phyloP scores from a whole-genome alignment of 495 filamentous ascomycete species.

The Penicillium canescens region DNA sequence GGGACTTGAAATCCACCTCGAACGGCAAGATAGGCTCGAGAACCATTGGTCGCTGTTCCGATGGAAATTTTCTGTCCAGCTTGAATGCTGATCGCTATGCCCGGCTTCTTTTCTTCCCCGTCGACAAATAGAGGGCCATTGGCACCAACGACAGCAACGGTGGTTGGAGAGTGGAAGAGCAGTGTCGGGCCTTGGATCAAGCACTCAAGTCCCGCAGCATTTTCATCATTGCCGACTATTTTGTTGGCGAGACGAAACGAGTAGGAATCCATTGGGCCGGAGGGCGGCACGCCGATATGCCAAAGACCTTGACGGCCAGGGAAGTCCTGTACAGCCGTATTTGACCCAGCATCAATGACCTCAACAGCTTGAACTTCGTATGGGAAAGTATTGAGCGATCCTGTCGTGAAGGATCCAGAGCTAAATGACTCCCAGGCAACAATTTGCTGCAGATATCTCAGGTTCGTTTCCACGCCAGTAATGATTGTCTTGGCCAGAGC shows the following conservation, averaged over 20 bases:
- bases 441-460: too few relatives aligned
- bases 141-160: slow-evolving; percentile 4
- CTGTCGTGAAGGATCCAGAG: slow-evolving; percentile 6
- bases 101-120: not conserved
- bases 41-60: slow-evolving; percentile 2
- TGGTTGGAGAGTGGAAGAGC: slow-evolving; percentile 2
- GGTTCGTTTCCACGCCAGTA: too few relatives aligned
- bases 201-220: slow-evolving; percentile 7
- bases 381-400: slow-evolving; percentile 1
- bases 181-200: slow-evolving; percentile 3
- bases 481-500: too few relatives aligned
- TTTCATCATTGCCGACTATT: slow-evolving; percentile 7
- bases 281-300: slow-evolving; percentile 10
- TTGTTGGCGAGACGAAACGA: slow-evolving; percentile 9
- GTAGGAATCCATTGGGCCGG: slow-evolving; percentile 8
- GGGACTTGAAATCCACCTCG: slow-evolving; percentile 6
- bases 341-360: slow-evolving; percentile 6
- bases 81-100: not conserved
- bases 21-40: slow-evolving; percentile 7
- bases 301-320: slow-evolving; percentile 9
- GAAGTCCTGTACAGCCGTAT: slow-evolving; percentile 10
- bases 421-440: slow-evolving; percentile 5
- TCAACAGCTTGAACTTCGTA: slow-evolving; percentile 1
- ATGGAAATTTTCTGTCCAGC: slow-evolving; percentile 6
- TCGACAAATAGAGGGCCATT: slow-evolving; percentile 4